A percentile compares a stretch with the other conserved stretches of the same genome.
Conservation (phyloP, 352 stramenopile species). For the Pythium graminicola region DNA sequence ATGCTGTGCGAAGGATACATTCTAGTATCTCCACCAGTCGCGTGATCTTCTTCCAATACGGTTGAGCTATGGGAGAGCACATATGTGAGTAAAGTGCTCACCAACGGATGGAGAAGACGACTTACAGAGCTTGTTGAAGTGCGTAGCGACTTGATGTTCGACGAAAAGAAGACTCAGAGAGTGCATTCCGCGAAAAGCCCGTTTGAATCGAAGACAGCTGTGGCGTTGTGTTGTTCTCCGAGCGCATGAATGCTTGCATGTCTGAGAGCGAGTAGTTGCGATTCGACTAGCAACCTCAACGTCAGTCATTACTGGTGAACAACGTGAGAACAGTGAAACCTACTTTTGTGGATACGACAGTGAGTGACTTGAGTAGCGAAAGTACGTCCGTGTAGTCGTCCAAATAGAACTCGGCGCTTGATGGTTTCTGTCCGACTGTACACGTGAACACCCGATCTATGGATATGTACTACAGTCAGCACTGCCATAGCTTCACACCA, state of each 20-base stretch:
- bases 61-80: conserved; percentile 52
- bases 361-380: conserved; percentile 66
- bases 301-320: neutral
- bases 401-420: conserved; percentile 85
- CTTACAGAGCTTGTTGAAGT: conserved; percentile 49
- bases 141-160: conserved; percentile 44
- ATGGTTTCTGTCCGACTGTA: conserved; percentile 90
- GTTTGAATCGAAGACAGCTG: conserved; percentile 45
- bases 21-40: conserved; percentile 8
- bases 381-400: conserved; percentile 88
- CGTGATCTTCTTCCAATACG: conserved; percentile 65
- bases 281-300: conserved; percentile 40
- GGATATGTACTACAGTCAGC: too few relatives aligned
- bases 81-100: too few relatives aligned
- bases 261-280: conserved; percentile 79
- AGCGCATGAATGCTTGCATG: conserved; percentile 72
- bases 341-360: conserved; percentile 72
- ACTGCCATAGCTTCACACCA: neutral
- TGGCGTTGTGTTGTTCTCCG: conserved; percentile 29
- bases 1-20: conserved; percentile 2
- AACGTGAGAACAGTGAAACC: neutral
- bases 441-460: conserved; percentile 88
- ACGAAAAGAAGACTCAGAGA: conserved; percentile 46
- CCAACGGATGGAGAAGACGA: neutral
- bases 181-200: conserved; percentile 34